phyloP scores from a whole-genome alignment of 73 alveolate species.

The Paramecium biaurelia region DNA sequence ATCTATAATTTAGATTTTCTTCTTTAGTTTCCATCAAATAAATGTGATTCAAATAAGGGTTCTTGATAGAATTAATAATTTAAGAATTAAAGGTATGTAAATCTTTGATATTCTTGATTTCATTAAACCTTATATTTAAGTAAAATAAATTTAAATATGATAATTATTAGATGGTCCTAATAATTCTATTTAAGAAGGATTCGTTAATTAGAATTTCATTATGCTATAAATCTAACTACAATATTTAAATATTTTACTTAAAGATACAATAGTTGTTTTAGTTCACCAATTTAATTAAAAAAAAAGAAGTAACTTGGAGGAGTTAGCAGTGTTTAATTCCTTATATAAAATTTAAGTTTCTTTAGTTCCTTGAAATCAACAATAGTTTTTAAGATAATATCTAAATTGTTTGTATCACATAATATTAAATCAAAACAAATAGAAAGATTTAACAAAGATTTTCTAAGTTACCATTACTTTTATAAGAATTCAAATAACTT shows the following conservation, averaged over 20 bases:
- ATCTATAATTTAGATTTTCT: neutral
- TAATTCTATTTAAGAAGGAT: neutral
- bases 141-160: neutral
- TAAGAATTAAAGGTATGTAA: neutral
- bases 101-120: neutral
- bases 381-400: neutral
- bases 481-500: slow-evolving; percentile 5
- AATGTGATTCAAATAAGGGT: slow-evolving; percentile 19
- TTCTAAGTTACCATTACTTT: slow-evolving; percentile 32
- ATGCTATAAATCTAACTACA: neutral
- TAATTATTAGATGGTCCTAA: neutral
- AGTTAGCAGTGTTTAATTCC: neutral
- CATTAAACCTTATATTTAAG: neutral
- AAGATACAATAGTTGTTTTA: neutral
- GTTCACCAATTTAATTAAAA: neutral
- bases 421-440: neutral
- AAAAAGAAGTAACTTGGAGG: neutral
- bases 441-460: neutral
- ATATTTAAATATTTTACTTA: neutral
- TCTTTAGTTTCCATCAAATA: neutral
- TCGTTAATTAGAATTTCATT: neutral
- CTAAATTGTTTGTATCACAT: neutral
- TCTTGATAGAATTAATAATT: neutral
- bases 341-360: neutral
- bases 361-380: neutral